A percentile compares a stretch with the other conserved stretches of the same genome.
phyloP scores from a whole-genome alignment of 805 yeast species.

The Starmerella lactis-condensi region DNA sequence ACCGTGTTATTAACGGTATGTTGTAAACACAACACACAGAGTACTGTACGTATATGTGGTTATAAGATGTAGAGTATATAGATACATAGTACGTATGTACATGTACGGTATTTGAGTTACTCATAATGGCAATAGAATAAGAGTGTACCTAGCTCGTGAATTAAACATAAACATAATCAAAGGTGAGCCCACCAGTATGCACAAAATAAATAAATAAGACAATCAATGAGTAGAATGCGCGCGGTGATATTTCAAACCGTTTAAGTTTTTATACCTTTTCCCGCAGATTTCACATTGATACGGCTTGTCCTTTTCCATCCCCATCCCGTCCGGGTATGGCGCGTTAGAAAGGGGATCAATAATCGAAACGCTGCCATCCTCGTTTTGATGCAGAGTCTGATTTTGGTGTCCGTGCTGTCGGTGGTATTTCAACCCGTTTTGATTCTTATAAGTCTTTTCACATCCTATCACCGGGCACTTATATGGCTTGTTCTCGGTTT shows the following conservation, averaged over 20 bases:
- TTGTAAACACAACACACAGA: no score
- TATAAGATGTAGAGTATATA: no score
- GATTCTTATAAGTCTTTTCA: slow-evolving; percentile 92
- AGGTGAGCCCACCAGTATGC: background rate
- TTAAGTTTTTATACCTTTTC: slow-evolving; percentile 83
- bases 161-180: slow-evolving; percentile 1
- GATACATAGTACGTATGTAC: no score
- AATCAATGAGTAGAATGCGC: slow-evolving; percentile 87
- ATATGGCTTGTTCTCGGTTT: slow-evolving; percentile 82
- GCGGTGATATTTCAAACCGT: slow-evolving; percentile 90
- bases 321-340: slow-evolving; percentile 84
- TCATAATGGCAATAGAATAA: no score
- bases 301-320: slow-evolving; percentile 93
- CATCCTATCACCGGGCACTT: slow-evolving; percentile 97
- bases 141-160: no score
- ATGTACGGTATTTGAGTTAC: no score
- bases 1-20: no score
- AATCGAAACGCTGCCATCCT: slow-evolving; percentile 81
- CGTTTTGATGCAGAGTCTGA: slow-evolving; percentile 73
- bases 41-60: no score
- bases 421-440: slow-evolving; percentile 91
- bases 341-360: slow-evolving; percentile 68
- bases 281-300: slow-evolving; percentile 98
- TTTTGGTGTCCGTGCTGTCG: slow-evolving; percentile 92
- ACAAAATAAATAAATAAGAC: no score